A percentile compares a stretch with the other conserved stretches of the same genome.
These are phyloP conservation scores for Penicillium sp. DNA, from an alignment of 2,329 filamentous ascomycete species.

Conservation along the genomic window DNA sequence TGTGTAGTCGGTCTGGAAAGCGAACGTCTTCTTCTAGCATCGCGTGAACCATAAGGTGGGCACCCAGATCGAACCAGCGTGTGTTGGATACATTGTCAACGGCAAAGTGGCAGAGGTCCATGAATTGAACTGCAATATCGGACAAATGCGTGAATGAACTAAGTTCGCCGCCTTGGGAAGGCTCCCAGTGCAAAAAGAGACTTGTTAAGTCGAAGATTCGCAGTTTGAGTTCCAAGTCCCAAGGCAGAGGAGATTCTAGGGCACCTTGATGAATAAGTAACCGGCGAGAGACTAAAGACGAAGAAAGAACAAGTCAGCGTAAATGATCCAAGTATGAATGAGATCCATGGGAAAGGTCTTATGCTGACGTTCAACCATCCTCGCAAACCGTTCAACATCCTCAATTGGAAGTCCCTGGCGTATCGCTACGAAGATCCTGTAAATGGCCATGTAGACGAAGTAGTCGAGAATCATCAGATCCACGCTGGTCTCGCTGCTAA, in stretches of 20 bases:
- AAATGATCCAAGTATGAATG: too few relatives aligned
- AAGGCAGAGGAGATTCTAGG: conserved; percentile 34
- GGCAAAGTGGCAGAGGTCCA: conserved; percentile 46
- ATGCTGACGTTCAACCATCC: conserved; percentile 30
- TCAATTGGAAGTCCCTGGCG: conserved; percentile 6
- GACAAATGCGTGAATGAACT: conserved; percentile 31
- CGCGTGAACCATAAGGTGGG: conserved; percentile 50
- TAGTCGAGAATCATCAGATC: conserved; percentile 58
- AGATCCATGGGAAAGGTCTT: neutral
- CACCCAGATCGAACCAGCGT: conserved; percentile 47
- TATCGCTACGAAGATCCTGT: conserved; percentile 40
- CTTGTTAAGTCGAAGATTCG: conserved; percentile 48
- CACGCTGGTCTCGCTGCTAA: conserved; percentile 45
- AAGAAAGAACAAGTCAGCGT: too few relatives aligned
- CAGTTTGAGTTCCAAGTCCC: conserved; percentile 47
- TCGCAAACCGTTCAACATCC: conserved; percentile 23
- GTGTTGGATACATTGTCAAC: conserved; percentile 28
- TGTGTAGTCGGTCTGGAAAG: conserved; percentile 37
- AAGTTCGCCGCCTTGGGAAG: conserved; percentile 10
- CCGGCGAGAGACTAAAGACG: conserved; percentile 39
- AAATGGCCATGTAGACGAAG: conserved; percentile 47
- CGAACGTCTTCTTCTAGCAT: conserved; percentile 48
- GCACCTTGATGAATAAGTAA: conserved; percentile 40
- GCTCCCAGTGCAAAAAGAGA: conserved; percentile 42
- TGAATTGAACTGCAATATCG: conserved; percentile 48